Base-by-base conservation (phyloP, 208 protist species). In the Herpetomonas samuelpessoai region DNA sequence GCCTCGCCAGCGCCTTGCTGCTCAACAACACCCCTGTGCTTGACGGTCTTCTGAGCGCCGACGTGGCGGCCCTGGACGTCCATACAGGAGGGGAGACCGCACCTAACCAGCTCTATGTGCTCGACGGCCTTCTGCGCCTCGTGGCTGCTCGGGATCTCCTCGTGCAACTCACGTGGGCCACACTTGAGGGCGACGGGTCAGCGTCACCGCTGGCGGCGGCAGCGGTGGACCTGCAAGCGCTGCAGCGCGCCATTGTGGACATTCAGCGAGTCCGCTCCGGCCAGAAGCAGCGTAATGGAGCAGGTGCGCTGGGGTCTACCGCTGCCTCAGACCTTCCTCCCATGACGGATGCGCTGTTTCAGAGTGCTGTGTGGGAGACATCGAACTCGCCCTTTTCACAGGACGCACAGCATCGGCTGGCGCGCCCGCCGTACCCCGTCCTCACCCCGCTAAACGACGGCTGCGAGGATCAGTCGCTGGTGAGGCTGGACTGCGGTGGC, bases 101-200 rank as follows among this genome's bases (percentile, higher is more conserved):
- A 41, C 35, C 35, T 18, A 76, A 72, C 49, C 54, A 39, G 21
- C 63, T 75, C 18, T 78, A 90, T 69, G 55, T 70, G 19, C 68
- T 95, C 38, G 88, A 86, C 56, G 76, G 63, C 31, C 76, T 88
- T 41, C 78, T 89, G 26, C 82, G 81, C 28, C 73, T 95, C n/a
- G 62, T 92, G 53, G 73, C 79, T 47, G 69, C 78, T 19, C 62
- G 66, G 28, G 44, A 74, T 3, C 28, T 95, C 50, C 56, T 95
- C 31, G 51, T 56, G 14, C 78, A 95, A 49, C 50, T 95, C 29
- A 67, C 50, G 24, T 62, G 62, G 27, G 31, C 58, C 2, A 69
- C 58, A 41, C 4, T 53, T 56, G 68, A 41, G 35, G 35, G 14
- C 9, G 35, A 41, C 9, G 35, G 9, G 35, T 6, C 9, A 41